Base-by-base conservation (phyloP, 495 filamentous ascomycete genomes). In the Talaromyces trachyspermus region DNA sequence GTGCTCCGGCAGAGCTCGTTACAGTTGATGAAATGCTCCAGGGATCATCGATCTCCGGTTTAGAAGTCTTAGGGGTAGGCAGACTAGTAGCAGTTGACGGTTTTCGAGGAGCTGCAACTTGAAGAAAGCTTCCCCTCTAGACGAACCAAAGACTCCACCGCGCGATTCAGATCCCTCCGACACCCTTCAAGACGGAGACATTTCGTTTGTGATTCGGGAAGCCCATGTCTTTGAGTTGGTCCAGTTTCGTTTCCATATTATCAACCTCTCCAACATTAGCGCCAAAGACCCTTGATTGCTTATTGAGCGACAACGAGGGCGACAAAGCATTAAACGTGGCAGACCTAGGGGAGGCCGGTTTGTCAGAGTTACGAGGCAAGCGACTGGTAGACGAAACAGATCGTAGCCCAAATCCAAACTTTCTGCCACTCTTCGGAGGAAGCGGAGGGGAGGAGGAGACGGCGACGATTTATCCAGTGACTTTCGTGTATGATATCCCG, bases 201-300 rank as follows among this genome's bases (percentile, higher is more conserved):
- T 94, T 97, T 37, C 85, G 77, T 49, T 80, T 82, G 27, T 91
- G 84, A 58, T 98, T 88, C 25, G 61, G 74, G 56, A 98, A 98
- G 1, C 92, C 92, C 92, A 97, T 95, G 45, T 95, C 88, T 40
- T 80, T 76, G 43, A 98, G 69, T 12, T 77, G 81, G 7, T 77
- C 76, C 57, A 98, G 66, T 63, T 95, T 95, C 4, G 70, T 55
- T 33, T 84, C 81, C 26, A 72, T 73, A 24, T 72, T 72, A 24
- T 80, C 80, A 30, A 72, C 74, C 33, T 75, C 75, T 37, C 64
- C 75, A 19, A 88, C 72, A 43, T 74, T 81, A 8, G 79, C 80
- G 12, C 86, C 86, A 57, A 88, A 83, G 11, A 82, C 74, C 39
- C 76, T 73, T 0, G 82, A 80, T 2, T 76, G 66, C 54, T 82